These are phyloP conservation scores for Gossypium anomalum DNA, from an alignment of 345 rosid genomes.

Conservation along the genomic window DNA sequence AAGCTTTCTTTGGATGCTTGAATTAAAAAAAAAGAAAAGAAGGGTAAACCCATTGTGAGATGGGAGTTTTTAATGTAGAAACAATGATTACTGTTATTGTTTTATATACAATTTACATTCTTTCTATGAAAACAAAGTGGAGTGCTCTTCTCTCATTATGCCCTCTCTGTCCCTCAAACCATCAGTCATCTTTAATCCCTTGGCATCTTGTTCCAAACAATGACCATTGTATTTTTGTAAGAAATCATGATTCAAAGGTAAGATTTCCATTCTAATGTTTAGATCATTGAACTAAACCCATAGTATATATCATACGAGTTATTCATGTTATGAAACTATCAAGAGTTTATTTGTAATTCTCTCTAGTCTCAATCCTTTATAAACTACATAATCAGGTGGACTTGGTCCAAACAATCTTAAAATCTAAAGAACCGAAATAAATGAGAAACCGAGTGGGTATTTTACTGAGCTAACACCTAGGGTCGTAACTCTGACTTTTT, in stretches of 20 bases:
- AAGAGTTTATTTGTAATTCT: not conserved
- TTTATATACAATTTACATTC: not conserved
- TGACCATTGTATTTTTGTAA: not conserved
- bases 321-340: not conserved
- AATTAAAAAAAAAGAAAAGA: conserved; percentile 14
- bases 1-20: conserved; percentile 49
- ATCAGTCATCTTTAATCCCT: not conserved
- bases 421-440: conserved; percentile 8
- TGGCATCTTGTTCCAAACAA: not conserved
- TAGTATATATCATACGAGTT: not conserved
- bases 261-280: not conserved
- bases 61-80: conserved; percentile 6
- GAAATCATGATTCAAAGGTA: not conserved
- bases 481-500: conserved; percentile 21
- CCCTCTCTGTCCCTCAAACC: not conserved
- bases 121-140: not conserved
- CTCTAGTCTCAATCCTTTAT: too few relatives aligned
- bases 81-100: conserved; percentile 2
- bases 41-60: conserved; percentile 5
- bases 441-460: conserved; percentile 1
- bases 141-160: not conserved
- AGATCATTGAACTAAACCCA: not conserved
- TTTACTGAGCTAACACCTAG: conserved; percentile 7
- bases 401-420: not conserved
- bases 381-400: too few relatives aligned